These are phyloP conservation scores for Malassezia dermatis DNA, from an alignment of 1,284 basidiomycete genomes.

Conservation along the genomic window DNA sequence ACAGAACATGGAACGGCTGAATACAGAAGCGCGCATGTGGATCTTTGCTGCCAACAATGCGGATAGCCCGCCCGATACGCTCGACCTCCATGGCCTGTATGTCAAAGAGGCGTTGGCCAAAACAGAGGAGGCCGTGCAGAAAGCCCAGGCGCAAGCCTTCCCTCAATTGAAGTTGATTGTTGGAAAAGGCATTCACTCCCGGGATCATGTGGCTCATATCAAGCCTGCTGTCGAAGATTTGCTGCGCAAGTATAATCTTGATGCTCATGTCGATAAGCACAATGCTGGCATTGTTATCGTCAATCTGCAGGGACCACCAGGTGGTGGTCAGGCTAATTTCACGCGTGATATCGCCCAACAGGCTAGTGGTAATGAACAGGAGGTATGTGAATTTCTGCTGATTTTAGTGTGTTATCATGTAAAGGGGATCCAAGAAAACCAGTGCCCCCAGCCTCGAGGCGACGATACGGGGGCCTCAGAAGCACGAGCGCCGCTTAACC, in stretches of 20 bases:
- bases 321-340: constrained; percentile 33
- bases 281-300: constrained; percentile 82
- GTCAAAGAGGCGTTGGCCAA: constrained; percentile 62
- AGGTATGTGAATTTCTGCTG: not conserved
- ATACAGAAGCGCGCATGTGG: constrained; percentile 76
- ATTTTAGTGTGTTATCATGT: constrained; percentile 14
- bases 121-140: constrained; percentile 55
- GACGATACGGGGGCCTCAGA: not conserved
- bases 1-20: constrained; percentile 66
- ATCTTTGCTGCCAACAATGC: constrained; percentile 57
- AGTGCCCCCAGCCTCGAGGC: not conserved
- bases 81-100: constrained; percentile 74
- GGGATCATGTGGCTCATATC: constrained; percentile 69
- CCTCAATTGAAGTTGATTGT: constrained; percentile 73
- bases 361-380: constrained; percentile 24
- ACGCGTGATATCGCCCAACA: constrained; percentile 36
- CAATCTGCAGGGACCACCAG: constrained; percentile 55
- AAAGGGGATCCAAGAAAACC: not conserved
- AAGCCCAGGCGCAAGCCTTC: constrained; percentile 60
- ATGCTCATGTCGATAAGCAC: constrained; percentile 64
- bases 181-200: constrained; percentile 72
- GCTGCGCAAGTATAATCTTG: constrained; percentile 51
- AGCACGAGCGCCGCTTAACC: not conserved
- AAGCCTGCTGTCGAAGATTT: constrained; percentile 84
- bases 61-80: constrained; percentile 30